phyloP scores from a whole-genome alignment of 2,329 filamentous ascomycete genomes.

The Metarhizium sp. region DNA sequence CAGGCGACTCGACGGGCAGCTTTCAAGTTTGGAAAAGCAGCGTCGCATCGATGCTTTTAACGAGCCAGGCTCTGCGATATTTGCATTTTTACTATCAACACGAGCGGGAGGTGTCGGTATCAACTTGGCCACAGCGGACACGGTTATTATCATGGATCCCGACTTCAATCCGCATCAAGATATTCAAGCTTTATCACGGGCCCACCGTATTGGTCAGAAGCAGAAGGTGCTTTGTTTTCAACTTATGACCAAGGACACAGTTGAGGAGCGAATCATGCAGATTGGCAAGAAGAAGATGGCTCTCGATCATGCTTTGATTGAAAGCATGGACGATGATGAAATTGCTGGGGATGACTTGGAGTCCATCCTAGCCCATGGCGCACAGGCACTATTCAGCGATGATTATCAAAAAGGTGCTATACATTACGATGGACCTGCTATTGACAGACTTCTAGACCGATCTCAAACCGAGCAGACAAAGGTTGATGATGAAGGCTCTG shows the following conservation, averaged over 20 bases:
- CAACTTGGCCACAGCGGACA: constrained; percentile 93
- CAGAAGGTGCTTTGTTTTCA: constrained; percentile 95
- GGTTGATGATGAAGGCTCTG: constrained; percentile 50
- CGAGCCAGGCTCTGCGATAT: constrained; percentile 68
- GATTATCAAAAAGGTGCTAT: constrained; percentile 63
- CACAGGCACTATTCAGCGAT: constrained; percentile 76
- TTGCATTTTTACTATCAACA: constrained; percentile 88
- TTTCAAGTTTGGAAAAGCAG: constrained; percentile 79
- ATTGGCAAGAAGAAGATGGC: constrained; percentile 94
- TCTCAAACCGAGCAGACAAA: constrained; percentile 68
- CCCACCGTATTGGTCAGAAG: constrained; percentile 92
- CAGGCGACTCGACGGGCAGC: constrained; percentile 76
- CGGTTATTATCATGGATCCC: constrained; percentile 92
- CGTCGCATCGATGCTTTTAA: constrained; percentile 93
- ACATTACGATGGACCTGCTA: constrained; percentile 67
- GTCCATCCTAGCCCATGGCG: constrained; percentile 79
- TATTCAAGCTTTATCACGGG: constrained; percentile 86
- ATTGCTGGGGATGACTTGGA: constrained; percentile 72
- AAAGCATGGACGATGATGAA: constrained; percentile 80
- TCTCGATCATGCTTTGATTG: constrained; percentile 88
- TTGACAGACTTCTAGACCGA: constrained; percentile 88
- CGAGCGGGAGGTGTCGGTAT: constrained; percentile 94
- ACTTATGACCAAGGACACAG: constrained; percentile 78
- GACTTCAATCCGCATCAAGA: constrained; percentile 99
- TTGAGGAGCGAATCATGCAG: constrained; percentile 93